These are phyloP conservation scores for Arabis hirsuta DNA, from an alignment of 345 rosid genomes.

Conservation along the genomic window DNA sequence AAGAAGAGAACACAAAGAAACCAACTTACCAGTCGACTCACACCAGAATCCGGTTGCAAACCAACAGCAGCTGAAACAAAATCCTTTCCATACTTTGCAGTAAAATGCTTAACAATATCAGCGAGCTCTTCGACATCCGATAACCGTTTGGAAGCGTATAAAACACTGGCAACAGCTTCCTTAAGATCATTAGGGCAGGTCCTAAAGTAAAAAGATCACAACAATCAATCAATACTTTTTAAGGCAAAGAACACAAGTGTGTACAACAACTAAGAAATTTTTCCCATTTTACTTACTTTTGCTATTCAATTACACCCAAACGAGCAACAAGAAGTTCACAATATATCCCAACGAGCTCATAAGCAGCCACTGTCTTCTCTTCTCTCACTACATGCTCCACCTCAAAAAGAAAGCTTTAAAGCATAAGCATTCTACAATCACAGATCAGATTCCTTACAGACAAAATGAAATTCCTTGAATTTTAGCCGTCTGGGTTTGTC, in stretches of 20 bases:
- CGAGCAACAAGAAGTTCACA: constrained; percentile 79
- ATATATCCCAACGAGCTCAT: constrained; percentile 76
- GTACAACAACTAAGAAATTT: too few species aligned
- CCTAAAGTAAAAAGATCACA: constrained; percentile 44
- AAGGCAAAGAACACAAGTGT: too few species aligned
- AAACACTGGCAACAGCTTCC: constrained; percentile 68
- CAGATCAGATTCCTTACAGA: not conserved
- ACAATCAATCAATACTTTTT: not conserved
- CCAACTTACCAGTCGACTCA: constrained; percentile 74
- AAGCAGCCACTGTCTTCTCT: constrained; percentile 88
- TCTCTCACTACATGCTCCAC: constrained; percentile 94
- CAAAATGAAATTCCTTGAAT: constrained; percentile 40
- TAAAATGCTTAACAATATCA: constrained; percentile 72
- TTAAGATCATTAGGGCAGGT: constrained; percentile 82
- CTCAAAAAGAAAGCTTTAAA: constrained; percentile 45
- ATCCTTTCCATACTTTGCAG: constrained; percentile 90
- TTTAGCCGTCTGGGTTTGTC: constrained; percentile 80
- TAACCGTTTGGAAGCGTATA: constrained; percentile 83
- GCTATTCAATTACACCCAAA: constrained; percentile 80
- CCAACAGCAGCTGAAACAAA: constrained; percentile 74
- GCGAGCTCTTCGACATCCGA: constrained; percentile 75
- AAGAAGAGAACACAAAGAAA: not conserved
- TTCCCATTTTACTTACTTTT: constrained; percentile 55
- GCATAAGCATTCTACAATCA: not conserved
- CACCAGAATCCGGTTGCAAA: constrained; percentile 85